These are phyloP conservation scores for Penicillium palitans DNA, from an alignment of 2,329 filamentous ascomycete genomes.

Conservation along the genomic window DNA sequence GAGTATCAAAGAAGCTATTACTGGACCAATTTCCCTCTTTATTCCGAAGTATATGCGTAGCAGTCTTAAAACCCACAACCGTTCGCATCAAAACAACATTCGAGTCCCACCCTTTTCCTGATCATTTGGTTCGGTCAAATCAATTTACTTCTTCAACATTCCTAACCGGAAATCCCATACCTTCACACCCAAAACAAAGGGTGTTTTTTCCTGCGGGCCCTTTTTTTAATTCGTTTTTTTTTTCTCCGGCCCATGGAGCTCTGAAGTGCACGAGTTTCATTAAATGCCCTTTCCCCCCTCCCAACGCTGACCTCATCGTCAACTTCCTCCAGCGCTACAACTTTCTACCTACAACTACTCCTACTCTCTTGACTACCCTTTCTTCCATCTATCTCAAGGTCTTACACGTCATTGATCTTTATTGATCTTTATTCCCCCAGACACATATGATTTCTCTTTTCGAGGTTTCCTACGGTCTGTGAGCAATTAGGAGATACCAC, in stretches of 20 bases:
- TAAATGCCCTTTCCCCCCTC: conserved; percentile 3
- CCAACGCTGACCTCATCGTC: conserved; percentile 28
- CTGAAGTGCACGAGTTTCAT: conserved; percentile 8
- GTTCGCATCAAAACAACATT: conserved; percentile 23
- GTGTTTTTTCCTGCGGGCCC: conserved; percentile 1
- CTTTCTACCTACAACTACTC: conserved; percentile 29
- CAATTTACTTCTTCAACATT: conserved; percentile 22
- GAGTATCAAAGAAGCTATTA: neutral
- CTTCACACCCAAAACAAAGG: conserved; percentile 42
- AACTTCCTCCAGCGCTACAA: conserved; percentile 13
- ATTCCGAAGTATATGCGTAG: conserved; percentile 1
- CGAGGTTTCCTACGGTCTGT: conserved; percentile 11
- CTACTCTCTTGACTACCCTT: conserved; percentile 24
- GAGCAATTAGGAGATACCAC: conserved; percentile 8
- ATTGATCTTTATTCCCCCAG: conserved; percentile 3
- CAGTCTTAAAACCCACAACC: neutral
- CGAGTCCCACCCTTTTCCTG: conserved; percentile 12
- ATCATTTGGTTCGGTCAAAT: conserved; percentile 1
- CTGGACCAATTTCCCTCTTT: neutral
- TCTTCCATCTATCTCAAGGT: conserved; percentile 8
- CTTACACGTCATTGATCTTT: conserved; percentile 12
- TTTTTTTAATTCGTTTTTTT: conserved; percentile 4
- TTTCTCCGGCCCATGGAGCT: conserved; percentile 3
- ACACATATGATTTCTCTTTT: conserved; percentile 14
- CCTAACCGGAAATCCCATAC: conserved; percentile 12